These are phyloP conservation scores for Leptodermis oblonga DNA, from an alignment of 257 asterid species.

Conservation along the genomic window DNA sequence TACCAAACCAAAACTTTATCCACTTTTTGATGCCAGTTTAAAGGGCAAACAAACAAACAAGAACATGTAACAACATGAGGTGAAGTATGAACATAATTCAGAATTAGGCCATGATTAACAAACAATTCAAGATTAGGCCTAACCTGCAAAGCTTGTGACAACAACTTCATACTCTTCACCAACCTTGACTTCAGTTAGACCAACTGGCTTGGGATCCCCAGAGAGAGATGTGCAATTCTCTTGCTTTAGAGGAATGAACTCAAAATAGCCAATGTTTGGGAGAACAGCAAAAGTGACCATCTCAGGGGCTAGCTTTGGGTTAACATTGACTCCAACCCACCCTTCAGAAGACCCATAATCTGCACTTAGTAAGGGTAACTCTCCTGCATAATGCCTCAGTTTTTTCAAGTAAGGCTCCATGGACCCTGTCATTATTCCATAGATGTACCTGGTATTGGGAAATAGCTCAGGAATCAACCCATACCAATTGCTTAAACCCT, in stretches of 20 bases:
- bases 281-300: slow-evolving; percentile 66
- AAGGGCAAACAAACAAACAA: neutral
- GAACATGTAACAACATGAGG: neutral
- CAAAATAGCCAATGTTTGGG: slow-evolving; percentile 82
- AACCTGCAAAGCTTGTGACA: slow-evolving; percentile 82
- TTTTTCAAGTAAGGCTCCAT: slow-evolving; percentile 89
- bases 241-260: slow-evolving; percentile 60
- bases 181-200: slow-evolving; percentile 61
- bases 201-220: slow-evolving; percentile 38
- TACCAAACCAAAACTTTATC: neutral
- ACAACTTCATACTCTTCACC: slow-evolving; percentile 81
- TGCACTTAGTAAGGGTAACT: slow-evolving; percentile 68
- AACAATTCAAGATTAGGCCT: neutral
- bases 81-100: neutral
- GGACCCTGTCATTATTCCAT: slow-evolving; percentile 94
- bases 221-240: neutral
- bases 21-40: neutral
- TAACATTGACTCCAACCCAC: slow-evolving; percentile 84
- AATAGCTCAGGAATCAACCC: slow-evolving; percentile 66
- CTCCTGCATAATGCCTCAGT: slow-evolving; percentile 84
- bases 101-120: neutral
- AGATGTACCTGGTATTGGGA: slow-evolving; percentile 68
- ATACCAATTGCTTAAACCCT: slow-evolving; percentile 65
- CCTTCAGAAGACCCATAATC: slow-evolving; percentile 97
- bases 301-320: slow-evolving; percentile 73